Base-by-base conservation (phyloP, 2,329 filamentous ascomycete genomes). In the Biscogniauxia sp. region DNA sequence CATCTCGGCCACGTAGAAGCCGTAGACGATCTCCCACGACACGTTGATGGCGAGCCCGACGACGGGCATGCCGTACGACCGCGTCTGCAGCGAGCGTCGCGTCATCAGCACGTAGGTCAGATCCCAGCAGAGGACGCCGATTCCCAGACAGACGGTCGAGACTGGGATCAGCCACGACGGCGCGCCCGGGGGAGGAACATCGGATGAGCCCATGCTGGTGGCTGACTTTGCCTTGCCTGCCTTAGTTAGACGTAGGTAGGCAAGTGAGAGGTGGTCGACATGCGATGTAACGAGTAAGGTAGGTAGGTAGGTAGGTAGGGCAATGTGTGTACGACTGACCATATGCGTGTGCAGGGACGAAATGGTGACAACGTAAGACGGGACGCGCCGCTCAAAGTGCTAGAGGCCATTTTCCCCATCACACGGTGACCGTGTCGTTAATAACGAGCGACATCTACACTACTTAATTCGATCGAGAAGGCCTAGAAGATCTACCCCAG, bases 11-110 rank as follows among this genome's bases (percentile, higher is more conserved):
- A 84, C 79, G 63, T 75, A 80, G 23, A 82, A 70, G 1, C 76
- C 76, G 70, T 80, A 82, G 57, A 84, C 73, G 2, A 81, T 69
- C 66, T 84, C 82, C 81, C 82, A 84, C 1, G 77, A 77, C 37
- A 84, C 75, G 61, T 85, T 84, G 67, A 80, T 66, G 15, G 77
- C 76, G 9, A 84, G 77, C 0, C 79, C 76, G 54, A 82, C 68
- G 11, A 83, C 67, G 0, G 82, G 81, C 71, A 83, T 80, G 41
- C 80, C 76, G 64, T 82, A 84, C 4, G 79, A 79, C 45, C 75
- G 74, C 19, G 80, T 81, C 55, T 69, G 70, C n/a, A 81, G 68
- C 1, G 79, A 78, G 57, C 80, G 77, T 1, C 72, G 75, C 13
- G 76, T 73, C 73, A 82, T 80, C 64, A 84, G 75, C 53, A 82